These are phyloP conservation scores for Acephala macrosclerotiorum DNA, from an alignment of 2,329 filamentous ascomycete genomes.

Conservation along the genomic window DNA sequence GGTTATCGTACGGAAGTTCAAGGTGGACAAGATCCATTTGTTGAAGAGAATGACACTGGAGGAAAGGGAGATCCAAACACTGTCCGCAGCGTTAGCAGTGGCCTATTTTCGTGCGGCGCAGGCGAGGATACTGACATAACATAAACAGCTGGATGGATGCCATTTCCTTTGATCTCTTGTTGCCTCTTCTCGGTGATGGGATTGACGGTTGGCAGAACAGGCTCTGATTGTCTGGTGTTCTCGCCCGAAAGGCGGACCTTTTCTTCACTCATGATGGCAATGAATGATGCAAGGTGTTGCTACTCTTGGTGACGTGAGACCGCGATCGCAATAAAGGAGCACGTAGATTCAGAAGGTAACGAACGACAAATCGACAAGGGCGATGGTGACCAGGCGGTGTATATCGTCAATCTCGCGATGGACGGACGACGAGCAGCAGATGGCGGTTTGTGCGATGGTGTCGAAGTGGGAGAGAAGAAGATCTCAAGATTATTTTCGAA, in stretches of 20 bases:
- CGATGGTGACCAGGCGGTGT: background rate
- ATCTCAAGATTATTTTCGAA: background rate
- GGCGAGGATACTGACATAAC: constrained; percentile 63
- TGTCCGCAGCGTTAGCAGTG: constrained; percentile 48
- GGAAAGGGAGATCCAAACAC: constrained; percentile 90
- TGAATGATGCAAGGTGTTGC: constrained; percentile 29
- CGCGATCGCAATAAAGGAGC: constrained; percentile 32
- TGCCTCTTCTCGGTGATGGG: constrained; percentile 66
- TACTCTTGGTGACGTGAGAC: constrained; percentile 28
- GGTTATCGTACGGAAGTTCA: constrained; percentile 75
- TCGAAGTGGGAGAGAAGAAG: constrained; percentile 6
- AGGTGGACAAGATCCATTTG: constrained; percentile 94
- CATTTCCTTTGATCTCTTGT: constrained; percentile 53
- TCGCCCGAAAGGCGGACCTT: constrained; percentile 88
- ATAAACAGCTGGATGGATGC: constrained; percentile 74
- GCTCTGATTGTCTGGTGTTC: constrained; percentile 64
- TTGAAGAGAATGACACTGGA: constrained; percentile 98
- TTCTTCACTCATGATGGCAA: constrained; percentile 71
- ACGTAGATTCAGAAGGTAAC: constrained; percentile 24
- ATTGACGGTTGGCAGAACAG: constrained; percentile 82
- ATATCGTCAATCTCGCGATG: constrained; percentile 18
- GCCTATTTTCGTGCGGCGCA: constrained; percentile 8
- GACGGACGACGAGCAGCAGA: constrained; percentile 12
- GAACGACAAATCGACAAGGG: constrained; percentile 23
- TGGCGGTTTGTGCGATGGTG: background rate